A percentile compares a stretch with the other conserved stretches of the same genome.
These are phyloP conservation scores for Lentinula aciculospora DNA, from an alignment of 768 basidiomycete genomes.

Conservation along the genomic window DNA sequence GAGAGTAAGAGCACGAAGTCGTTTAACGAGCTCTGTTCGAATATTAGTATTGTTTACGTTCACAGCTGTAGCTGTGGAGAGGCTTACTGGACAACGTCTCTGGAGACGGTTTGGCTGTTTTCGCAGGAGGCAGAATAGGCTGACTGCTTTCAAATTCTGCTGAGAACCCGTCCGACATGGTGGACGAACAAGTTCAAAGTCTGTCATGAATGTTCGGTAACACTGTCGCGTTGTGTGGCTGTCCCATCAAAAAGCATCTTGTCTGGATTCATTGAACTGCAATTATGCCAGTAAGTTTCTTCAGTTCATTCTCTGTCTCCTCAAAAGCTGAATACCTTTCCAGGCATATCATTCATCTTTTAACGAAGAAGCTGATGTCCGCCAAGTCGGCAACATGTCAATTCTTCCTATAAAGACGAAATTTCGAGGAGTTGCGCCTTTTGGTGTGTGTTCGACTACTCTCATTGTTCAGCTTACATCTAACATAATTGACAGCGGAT, in stretches of 20 bases:
- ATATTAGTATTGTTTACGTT: background rate
- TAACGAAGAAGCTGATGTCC: constrained; percentile 78
- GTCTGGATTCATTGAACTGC: constrained; percentile 4
- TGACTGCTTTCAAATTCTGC: constrained; percentile 28
- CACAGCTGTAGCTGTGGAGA: background rate
- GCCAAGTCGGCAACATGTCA: constrained; percentile 85
- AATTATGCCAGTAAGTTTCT: constrained; percentile 15
- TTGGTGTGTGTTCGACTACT: constrained; percentile 39
- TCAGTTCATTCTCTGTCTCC: constrained; percentile 2
- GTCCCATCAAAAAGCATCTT: background rate
- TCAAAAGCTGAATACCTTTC: constrained; percentile 3
- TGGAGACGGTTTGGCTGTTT: constrained; percentile 52
- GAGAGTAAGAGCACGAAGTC: constrained; percentile 71
- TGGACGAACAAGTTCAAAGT: background rate
- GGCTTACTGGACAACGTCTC: constrained; percentile 71
- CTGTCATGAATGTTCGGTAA: background rate
- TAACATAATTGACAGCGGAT: constrained; percentile 51
- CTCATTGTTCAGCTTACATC: constrained; percentile 9
- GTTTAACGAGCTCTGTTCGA: constrained; percentile 66
- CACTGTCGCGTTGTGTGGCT: background rate
- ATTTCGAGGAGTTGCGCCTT: constrained; percentile 88
- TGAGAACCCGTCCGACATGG: constrained; percentile 14
- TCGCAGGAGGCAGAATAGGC: constrained; percentile 35
- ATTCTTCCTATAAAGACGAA: constrained; percentile 88
- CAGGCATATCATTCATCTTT: constrained; percentile 96